Base-by-base conservation (phyloP, 2,329 filamentous ascomycete genomes). In the Metarhizium anisopliae region DNA sequence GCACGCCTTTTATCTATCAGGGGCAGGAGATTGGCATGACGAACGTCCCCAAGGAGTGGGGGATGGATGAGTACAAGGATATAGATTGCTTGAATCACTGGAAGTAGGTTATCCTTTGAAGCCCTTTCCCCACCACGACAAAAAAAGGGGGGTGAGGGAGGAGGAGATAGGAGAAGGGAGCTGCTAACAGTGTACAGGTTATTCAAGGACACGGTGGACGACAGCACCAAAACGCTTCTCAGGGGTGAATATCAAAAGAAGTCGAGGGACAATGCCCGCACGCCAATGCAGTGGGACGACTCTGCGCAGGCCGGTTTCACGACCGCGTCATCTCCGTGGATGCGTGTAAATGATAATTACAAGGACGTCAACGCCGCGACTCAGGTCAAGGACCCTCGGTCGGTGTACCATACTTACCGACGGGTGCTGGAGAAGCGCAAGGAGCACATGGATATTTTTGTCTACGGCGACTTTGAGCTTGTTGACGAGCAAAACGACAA, bases 261-360 rank as follows among this genome's bases (percentile, higher is more conserved):
- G 65, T 82, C 79, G 7, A 70, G 87, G 25, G 87, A 91, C 68
- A 87, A 91, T 67, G 83, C 82, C 7, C 77, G 87, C 50, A 83
- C 84, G 0, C 87, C 87, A 0, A 84, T 91, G 68, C 86, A 89
- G 64, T 91, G 87, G 87, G 76, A 83, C 59, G 64, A 68, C n/a
- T 72, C 70, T 1, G 64, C 71, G 0, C 78, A 89, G 58, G 85
- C 75, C 0, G 87, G 87, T 11, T 91, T 90, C 71, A 84, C 84
- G 0, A 72, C 72, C 2, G 70, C 69, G 8, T 67, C 66, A 4
- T 75, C 74, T 54, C 84, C 86, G 2, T 91, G 87, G 87, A 90
- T 90, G 80, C 77, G 79, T 14, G 79, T 84, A 43, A 84, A 89
- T 64, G 80, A 85, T 55, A 79, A 83, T 64, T 85, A 83, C 66